These are phyloP conservation scores for Craspedostauros australis DNA, from an alignment of 108 stramenopile genomes.

Conservation along the genomic window DNA sequence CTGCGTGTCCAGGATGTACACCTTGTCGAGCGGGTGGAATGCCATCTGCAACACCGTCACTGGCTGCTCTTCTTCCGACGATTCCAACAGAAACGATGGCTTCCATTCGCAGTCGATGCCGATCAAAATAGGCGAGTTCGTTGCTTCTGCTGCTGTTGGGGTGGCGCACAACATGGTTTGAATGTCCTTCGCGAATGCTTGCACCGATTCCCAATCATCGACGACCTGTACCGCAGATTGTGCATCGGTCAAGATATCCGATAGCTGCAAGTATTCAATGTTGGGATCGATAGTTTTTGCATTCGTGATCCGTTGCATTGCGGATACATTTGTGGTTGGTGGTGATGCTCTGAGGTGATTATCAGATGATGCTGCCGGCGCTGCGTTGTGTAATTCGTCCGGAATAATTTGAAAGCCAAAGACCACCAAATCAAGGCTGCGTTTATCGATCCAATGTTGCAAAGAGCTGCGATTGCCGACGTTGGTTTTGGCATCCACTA, in stretches of 20 bases:
- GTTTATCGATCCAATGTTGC: constrained; percentile 24
- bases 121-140: constrained; percentile 8
- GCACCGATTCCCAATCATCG: background rate
- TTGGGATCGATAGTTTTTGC: background rate
- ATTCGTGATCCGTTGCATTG: background rate
- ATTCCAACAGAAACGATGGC: constrained; percentile 14
- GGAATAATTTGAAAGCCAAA: constrained; percentile 15
- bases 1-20: constrained; percentile 29
- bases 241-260: constrained; percentile 4
- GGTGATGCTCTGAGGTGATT: background rate
- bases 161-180: constrained; percentile 2
- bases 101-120: constrained; percentile 42
- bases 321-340: background rate
- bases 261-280: background rate
- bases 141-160: background rate
- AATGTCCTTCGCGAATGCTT: constrained; percentile 11
- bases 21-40: constrained; percentile 17
- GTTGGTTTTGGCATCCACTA: constrained; percentile 26
- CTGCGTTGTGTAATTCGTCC: constrained; percentile 2
- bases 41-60: constrained; percentile 27
- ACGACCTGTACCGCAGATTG: constrained; percentile 11
- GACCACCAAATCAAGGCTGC: constrained; percentile 28
- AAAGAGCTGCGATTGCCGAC: constrained; percentile 10
- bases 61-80: constrained; percentile 14
- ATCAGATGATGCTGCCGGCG: background rate